Percentiles rank a stretch among this genome's conserved stretches.
These are phyloP conservation scores for Spathaspora sp. DNA, from an alignment of 805 yeast species.

Conservation along the genomic window DNA sequence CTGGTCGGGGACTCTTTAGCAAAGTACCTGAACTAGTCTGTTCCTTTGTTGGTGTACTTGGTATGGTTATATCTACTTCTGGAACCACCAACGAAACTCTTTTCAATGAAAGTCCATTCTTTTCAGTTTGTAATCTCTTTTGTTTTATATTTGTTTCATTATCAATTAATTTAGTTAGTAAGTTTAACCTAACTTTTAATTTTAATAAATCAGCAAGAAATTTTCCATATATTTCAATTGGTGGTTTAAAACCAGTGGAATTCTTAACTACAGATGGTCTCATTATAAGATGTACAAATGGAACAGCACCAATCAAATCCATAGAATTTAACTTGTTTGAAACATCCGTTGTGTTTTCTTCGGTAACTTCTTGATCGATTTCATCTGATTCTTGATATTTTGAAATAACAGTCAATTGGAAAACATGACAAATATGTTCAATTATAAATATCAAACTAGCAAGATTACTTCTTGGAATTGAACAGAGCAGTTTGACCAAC, in stretches of 20 bases:
- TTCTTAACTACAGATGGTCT: constrained; percentile 37
- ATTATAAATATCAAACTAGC: constrained; percentile 31
- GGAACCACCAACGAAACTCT: constrained; percentile 15
- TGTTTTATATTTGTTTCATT: constrained; percentile 24
- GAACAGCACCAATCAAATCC: constrained; percentile 34
- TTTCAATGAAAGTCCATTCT: constrained; percentile 16
- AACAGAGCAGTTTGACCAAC: constrained; percentile 21
- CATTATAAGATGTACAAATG: constrained; percentile 37
- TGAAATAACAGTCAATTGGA: constrained; percentile 17
- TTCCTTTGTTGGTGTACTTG: constrained; percentile 1
- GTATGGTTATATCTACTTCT: constrained; percentile 5
- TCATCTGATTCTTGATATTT: constrained; percentile 27
- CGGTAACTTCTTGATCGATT: constrained; percentile 7
- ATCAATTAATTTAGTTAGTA: constrained; percentile 17
- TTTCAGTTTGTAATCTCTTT: constrained; percentile 24
- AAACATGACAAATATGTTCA: constrained; percentile 29
- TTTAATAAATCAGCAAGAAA: constrained; percentile 27
- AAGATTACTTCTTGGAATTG: constrained; percentile 38
- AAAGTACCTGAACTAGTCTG: not conserved
- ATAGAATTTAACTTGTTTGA: constrained; percentile 25
- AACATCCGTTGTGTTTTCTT: not conserved
- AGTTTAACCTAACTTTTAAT: constrained; percentile 17
- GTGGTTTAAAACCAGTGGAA: constrained; percentile 38
- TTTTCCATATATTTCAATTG: constrained; percentile 21
- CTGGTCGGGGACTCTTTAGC: constrained; percentile 19